These are phyloP conservation scores for Nephelium lappaceum DNA, from an alignment of 345 rosid genomes.

Conservation along the genomic window DNA sequence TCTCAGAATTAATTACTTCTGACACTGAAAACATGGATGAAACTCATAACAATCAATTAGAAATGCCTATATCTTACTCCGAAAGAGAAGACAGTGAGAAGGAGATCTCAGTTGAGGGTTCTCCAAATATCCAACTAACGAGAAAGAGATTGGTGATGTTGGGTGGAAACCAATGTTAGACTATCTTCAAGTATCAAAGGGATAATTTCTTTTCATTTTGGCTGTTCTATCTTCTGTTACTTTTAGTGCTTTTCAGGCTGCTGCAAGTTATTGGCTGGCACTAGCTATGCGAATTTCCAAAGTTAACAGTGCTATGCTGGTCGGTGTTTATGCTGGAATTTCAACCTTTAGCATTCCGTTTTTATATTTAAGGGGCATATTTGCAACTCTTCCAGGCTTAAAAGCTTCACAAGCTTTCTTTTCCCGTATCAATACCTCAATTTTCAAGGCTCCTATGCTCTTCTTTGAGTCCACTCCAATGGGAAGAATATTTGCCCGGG, in stretches of 20 bases:
- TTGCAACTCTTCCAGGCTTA: constrained; percentile 22
- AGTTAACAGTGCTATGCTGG: constrained; percentile 16
- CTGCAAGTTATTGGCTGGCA: constrained; percentile 43
- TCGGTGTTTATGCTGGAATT: constrained; percentile 23
- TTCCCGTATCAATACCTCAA: constrained; percentile 23
- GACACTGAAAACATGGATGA: constrained; percentile 7
- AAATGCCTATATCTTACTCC: background rate
- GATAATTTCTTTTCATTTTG: constrained; percentile 18
- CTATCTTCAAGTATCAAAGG: constrained; percentile 31
- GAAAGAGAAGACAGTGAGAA: constrained; percentile 4
- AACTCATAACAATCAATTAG: background rate
- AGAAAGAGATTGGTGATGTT: constrained; percentile 36
- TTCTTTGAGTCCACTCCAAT: constrained; percentile 52
- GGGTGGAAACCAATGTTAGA: constrained; percentile 35
- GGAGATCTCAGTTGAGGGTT: constrained; percentile 12
- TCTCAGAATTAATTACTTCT: constrained; percentile 21
- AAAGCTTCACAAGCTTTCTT: constrained; percentile 37
- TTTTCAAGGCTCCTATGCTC: constrained; percentile 52
- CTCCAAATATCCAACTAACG: constrained; percentile 33
- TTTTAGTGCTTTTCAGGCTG: constrained; percentile 34
- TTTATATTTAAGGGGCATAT: constrained; percentile 19
- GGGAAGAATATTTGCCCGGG: constrained; percentile 48
- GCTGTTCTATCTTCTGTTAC: constrained; percentile 14
- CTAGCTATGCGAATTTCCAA: constrained; percentile 27
- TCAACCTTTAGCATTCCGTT: constrained; percentile 21